Evolutionary conservation across 148 eudicot species (phyloP).

Genomic region (Rhododendron vialii): DNA sequence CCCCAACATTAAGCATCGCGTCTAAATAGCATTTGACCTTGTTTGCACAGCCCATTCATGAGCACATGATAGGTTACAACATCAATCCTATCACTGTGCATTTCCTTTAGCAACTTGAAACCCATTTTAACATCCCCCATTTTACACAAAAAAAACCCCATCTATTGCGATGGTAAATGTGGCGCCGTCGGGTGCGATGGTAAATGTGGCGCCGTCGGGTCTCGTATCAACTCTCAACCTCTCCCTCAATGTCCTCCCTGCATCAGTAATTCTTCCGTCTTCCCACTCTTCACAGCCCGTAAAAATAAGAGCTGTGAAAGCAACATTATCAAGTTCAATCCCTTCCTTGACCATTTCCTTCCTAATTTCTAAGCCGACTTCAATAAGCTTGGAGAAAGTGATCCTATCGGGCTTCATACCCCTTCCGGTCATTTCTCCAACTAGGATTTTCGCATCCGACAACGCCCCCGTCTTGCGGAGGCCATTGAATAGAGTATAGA

Average conservation of each 20-base stretch:
- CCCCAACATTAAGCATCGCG: constrained; percentile 68
- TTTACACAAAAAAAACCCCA: too few relatives aligned
- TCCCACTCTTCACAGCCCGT: constrained; percentile 56
- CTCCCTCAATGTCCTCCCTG: constrained; percentile 56
- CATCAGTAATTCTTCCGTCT: constrained; percentile 34
- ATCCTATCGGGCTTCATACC: constrained; percentile 64
- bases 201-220: too few relatives aligned
- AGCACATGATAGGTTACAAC: constrained; percentile 68
- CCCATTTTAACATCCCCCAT: constrained; percentile 41
- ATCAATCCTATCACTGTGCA: constrained; percentile 43
- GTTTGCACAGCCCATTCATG: constrained; percentile 74
- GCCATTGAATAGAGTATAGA: constrained; percentile 49
- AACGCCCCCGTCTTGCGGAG: constrained; percentile 54
- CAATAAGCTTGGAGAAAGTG: constrained; percentile 67
- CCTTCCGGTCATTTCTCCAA: constrained; percentile 40
- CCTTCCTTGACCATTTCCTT: constrained; percentile 39
- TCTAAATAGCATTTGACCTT: constrained; percentile 53
- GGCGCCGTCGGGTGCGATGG: too few relatives aligned
- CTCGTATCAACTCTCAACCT: constrained; percentile 42
- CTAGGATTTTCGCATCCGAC: constrained; percentile 37
- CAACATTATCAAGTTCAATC: constrained; percentile 55
- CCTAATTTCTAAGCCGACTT: constrained; percentile 52
- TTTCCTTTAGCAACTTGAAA: constrained; percentile 55
- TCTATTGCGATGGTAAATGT: too few relatives aligned
- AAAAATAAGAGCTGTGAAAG: constrained; percentile 60